Evolutionary conservation across 2,329 filamentous ascomycete genomes (phyloP).

Genomic region (Ceratocystis smalleyi): DNA sequence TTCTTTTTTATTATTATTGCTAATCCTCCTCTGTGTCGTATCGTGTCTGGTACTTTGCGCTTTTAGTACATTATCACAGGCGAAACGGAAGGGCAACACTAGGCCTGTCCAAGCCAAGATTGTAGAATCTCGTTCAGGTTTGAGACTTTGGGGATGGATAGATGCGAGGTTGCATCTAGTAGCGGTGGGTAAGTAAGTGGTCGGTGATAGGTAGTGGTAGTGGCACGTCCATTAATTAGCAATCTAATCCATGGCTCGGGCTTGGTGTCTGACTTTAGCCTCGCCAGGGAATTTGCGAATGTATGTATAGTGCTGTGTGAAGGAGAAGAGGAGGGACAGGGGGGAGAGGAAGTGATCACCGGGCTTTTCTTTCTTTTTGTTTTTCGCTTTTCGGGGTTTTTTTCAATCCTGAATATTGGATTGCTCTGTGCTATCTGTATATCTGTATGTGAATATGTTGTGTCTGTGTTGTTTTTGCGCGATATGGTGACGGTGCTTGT

Average conservation of each 20-base stretch:
- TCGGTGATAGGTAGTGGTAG: not conserved
- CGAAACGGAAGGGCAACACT: not conserved
- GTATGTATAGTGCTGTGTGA: not conserved
- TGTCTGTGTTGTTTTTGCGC: not conserved
- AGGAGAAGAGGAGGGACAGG: not conserved
- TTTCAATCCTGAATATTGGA: too few relatives aligned
- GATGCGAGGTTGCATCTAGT: not conserved
- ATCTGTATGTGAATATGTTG: not conserved
- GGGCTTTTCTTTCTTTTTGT: not conserved
- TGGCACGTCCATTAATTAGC: conserved; percentile 1
- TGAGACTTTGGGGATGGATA: not conserved
- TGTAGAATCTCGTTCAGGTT: conserved; percentile 1
- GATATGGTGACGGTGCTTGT: not conserved
- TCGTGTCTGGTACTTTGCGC: not conserved
- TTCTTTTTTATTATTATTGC: not conserved
- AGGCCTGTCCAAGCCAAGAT: not conserved
- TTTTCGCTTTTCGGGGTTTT: too few relatives aligned
- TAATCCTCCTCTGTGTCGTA: not conserved
- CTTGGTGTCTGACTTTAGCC: not conserved
- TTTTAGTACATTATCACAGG: not conserved
- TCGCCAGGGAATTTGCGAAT: not conserved
- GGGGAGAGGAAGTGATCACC: not conserved
- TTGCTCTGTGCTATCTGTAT: not conserved
- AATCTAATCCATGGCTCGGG: not conserved
- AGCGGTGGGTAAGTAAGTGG: not conserved